Percentiles rank a stretch among this genome's conserved stretches.
Evolutionary conservation across 257 asterid species (phyloP).

Genomic region (Apocynum venetum): DNA sequence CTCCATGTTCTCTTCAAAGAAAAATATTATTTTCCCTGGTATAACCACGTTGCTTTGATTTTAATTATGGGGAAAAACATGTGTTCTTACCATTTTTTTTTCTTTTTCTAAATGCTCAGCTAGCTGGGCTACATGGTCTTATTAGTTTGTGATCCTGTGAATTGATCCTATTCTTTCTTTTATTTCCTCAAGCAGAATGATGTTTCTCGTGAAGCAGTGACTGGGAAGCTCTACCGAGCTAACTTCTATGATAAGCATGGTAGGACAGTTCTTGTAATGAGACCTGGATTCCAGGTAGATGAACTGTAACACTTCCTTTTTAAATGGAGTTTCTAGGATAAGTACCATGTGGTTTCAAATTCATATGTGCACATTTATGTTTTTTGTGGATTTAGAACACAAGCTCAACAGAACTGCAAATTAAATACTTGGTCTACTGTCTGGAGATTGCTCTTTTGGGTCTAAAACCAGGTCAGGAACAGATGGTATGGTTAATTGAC

Average conservation of each 20-base stretch:
- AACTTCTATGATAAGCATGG: constrained; percentile 46
- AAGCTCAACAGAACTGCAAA: constrained; percentile 44
- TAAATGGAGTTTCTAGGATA: neutral
- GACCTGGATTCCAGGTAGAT: constrained; percentile 56
- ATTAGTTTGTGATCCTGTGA: neutral
- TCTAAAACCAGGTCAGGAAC: constrained; percentile 45
- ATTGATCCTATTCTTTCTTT: neutral
- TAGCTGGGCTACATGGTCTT: neutral
- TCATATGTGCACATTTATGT: neutral
- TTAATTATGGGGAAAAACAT: neutral
- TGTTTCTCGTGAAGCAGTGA: constrained; percentile 51
- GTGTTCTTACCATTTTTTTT: neutral
- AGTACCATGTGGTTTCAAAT: neutral
- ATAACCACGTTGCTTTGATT: neutral
- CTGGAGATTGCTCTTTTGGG: constrained; percentile 56
- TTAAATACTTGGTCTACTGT: constrained; percentile 54
- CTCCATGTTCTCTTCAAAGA: neutral
- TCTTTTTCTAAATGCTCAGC: neutral
- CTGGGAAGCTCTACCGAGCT: constrained; percentile 55
- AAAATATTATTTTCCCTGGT: neutral
- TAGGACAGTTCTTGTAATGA: constrained; percentile 59
- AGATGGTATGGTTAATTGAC: constrained; percentile 70
- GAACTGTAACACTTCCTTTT: neutral
- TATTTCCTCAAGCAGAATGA: constrained; percentile 35
- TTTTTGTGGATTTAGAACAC: constrained; percentile 33